Base-by-base conservation (phyloP, 2,329 filamentous ascomycete genomes). In the Ampelomyces quisqualis region DNA sequence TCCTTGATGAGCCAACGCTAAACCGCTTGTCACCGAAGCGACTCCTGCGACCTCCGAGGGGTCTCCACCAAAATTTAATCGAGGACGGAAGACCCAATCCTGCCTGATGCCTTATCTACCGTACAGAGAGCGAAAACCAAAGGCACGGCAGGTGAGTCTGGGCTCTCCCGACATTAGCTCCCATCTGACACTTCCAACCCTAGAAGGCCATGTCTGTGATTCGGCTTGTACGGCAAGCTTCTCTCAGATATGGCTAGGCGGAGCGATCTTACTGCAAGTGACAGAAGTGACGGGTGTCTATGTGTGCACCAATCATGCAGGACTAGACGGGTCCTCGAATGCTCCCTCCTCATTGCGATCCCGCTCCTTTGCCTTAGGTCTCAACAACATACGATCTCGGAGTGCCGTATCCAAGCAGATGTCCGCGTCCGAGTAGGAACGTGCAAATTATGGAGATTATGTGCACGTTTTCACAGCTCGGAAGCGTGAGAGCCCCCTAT, bases 101-200 rank as follows among this genome's bases (percentile, higher is more conserved):
- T 46, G 47, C 55, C 41, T 60, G 62, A 65, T 61, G 62, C 60
- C 54, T 64, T 61, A 43, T n/a, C n/a, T n/a, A n/a, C 34, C 34
- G 53, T 57, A 53, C 57, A 35, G 20, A 46, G 46, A 50, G 49
- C 48, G 51, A 50, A 43, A 59, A 52, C 54, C 54, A 58, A 55
- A 44, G 29, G 34, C 47, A 48, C 51, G 50, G 60, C 51, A 62
- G 51, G 44, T 55, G 40, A 43, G 37, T 53, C 40, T 50, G 40
- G 46, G 47, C 38, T 39, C 42, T 51, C 42, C 55, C 50, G 46
- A 41, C n/a, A n/a, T n/a, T n/a, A 39, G 26, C 31, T 43, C 45
- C 37, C 47, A 37, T 32, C 42, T 24, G 38, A 32, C 36, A 40
- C 27, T 35, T 43, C 32, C 36, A 35, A 30, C 38, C 42, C 44